Conservation (phyloP, 2,329 filamentous ascomycete genomes). For the Arthrobotrys pseudoclavata region DNA sequence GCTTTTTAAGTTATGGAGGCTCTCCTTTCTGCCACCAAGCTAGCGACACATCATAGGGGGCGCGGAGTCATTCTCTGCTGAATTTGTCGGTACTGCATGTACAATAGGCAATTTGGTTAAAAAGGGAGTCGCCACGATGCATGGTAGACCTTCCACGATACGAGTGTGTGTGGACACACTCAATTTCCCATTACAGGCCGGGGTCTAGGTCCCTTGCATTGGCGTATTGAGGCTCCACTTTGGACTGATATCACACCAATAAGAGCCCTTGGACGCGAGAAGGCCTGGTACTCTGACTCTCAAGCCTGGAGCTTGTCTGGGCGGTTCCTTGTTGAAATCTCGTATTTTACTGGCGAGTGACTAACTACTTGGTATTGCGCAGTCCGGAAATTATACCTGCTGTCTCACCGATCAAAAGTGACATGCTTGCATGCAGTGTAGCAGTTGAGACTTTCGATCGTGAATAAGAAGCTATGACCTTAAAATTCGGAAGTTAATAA, state of each 20-base stretch:
- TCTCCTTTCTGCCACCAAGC: constrained; percentile 16
- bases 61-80: constrained; percentile 21
- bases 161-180: constrained; percentile 29
- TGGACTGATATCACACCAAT: constrained; percentile 28
- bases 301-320: constrained; percentile 6
- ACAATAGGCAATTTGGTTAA: constrained; percentile 43
- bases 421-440: not conserved
- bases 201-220: constrained; percentile 49
- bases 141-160: constrained; percentile 12
- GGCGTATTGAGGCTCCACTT: constrained; percentile 38
- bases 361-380: not conserved
- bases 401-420: not conserved
- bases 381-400: not conserved
- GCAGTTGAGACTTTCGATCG: not conserved
- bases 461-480: constrained; percentile 26
- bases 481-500: constrained; percentile 33
- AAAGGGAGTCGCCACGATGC: constrained; percentile 49
- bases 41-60: constrained; percentile 20
- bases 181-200: constrained; percentile 14
- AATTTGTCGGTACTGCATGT: not conserved
- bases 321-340: constrained; percentile 45
- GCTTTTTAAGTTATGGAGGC: not conserved
- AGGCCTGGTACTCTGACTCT: constrained; percentile 24
- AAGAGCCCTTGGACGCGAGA: constrained; percentile 5
- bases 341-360: constrained; percentile 31